These are phyloP conservation scores for Artemisia tridentata DNA, from an alignment of 129 eudicot species.

Conservation along the genomic window DNA sequence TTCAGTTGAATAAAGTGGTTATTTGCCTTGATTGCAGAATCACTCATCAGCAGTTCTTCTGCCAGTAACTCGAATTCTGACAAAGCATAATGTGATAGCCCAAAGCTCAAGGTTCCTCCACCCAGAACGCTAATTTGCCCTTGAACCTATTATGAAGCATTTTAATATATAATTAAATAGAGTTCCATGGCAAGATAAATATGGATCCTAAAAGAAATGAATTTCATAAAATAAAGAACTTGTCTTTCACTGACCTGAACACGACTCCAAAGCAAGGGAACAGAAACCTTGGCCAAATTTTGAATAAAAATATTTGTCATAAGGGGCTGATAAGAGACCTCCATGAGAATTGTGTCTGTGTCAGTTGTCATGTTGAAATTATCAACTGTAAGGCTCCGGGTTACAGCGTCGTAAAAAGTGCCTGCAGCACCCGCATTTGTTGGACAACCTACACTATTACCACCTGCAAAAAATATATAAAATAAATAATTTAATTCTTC, in stretches of 20 bases:
- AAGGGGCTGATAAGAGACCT: conserved; percentile 88
- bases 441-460: conserved; percentile 86
- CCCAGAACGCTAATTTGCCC: conserved; percentile 80
- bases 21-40: conserved; percentile 74
- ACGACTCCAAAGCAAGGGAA: conserved; percentile 98
- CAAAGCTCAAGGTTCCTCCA: conserved; percentile 90
- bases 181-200: conserved; percentile 3
- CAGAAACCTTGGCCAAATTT: conserved; percentile 81
- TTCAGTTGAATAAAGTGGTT: conserved; percentile 11
- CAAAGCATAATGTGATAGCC: conserved; percentile 82
- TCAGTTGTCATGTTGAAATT: conserved; percentile 76
- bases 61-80: conserved; percentile 95
- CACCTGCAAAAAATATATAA: conserved; percentile 58
- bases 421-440: conserved; percentile 98
- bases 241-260: conserved; percentile 70
- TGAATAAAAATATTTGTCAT: conserved; percentile 77
- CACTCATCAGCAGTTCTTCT: conserved; percentile 97
- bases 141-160: conserved; percentile 62
- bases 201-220: background rate
- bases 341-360: conserved; percentile 84
- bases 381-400: conserved; percentile 85
- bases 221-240: background rate
- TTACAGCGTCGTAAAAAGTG: conserved; percentile 87
- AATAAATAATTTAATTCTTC: background rate
- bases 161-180: conserved; percentile 9